Evolutionary conservation across 495 filamentous ascomycete genomes (phyloP), one percentile per base, ranked within the genome.

Genomic region (Pseudomonodictys pantanalensis): DNA sequence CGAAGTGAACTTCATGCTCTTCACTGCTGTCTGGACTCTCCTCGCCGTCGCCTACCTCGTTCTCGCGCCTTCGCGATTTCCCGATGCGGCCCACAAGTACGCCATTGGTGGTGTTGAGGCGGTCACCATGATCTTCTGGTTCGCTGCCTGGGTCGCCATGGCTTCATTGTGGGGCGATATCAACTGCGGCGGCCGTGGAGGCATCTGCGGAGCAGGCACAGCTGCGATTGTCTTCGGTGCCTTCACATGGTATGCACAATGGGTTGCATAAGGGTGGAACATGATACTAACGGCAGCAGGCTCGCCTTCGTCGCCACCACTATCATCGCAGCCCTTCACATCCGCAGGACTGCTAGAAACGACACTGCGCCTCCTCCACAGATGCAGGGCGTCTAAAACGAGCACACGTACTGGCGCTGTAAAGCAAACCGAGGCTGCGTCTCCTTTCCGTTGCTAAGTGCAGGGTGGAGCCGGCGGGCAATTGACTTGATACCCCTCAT

Each of bases 121-220:
- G 35, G 41, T 92, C 11, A 91, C 89, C 28, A 85, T 83, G 77
- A 79, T 92, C 39, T 91, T 96, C 77, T 95, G 90, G 90, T 92
- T 96, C 69, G 83, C 87, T 0, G 90, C 86, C 25, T 87, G 87
- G 61, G 85, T 95, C 68, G 88, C 88, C 0, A 66, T 90, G 1
- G 89, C 84, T 1, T 83, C 82, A 5, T 75, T 78, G 47, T 72
- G 87, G 51, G 79, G 78, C 12, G 68, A 78, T 2, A 12, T 33
- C 15, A 51, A 78, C 2, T 60, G 56, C 6, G 39, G 62, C 28
- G 84, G 82, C 47, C 60, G 59, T 6, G 74, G 72, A 1, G 69
- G 71, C 23, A 64, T 69, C 5, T 86, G 84, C 55, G 66, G 67
- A 15, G 71, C 76, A 0, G 71, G 79, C 17, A 77, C 78, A 60